phyloP scores from a whole-genome alignment of 2,329 filamentous ascomycete genomes.

The Akanthomyces uredinophilus region DNA sequence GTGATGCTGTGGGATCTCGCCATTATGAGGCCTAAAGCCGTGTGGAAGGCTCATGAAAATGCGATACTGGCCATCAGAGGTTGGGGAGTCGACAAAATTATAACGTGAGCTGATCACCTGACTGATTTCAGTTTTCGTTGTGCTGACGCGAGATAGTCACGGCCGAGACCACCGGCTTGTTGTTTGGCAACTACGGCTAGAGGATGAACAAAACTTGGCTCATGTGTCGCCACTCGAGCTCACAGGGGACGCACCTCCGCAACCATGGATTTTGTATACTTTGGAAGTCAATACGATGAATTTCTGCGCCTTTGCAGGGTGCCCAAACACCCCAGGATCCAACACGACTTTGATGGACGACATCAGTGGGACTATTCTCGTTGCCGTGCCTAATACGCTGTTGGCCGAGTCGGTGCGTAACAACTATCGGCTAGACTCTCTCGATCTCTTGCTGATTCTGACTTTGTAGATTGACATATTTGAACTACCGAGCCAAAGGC shows the following conservation, averaged over 20 bases:
- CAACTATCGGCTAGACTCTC: neutral
- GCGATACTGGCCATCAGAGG: slow-evolving; percentile 69
- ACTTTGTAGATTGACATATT: slow-evolving; percentile 67
- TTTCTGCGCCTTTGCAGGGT: slow-evolving; percentile 79
- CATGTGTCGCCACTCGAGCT: slow-evolving; percentile 66
- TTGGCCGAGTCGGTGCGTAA: slow-evolving; percentile 61
- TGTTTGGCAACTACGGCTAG: slow-evolving; percentile 68
- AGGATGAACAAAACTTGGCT: slow-evolving; percentile 61
- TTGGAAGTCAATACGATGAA: slow-evolving; percentile 90
- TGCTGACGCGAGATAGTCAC: slow-evolving; percentile 48
- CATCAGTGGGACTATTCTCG: slow-evolving; percentile 43
- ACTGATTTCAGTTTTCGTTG: too few species aligned
- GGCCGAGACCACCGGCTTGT: slow-evolving; percentile 82
- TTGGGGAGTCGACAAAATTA: slow-evolving; percentile 68
- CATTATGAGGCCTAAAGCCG: slow-evolving; percentile 72
- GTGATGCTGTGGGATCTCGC: slow-evolving; percentile 80
- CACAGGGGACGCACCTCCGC: slow-evolving; percentile 41
- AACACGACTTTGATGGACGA: slow-evolving; percentile 1
- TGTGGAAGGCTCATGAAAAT: slow-evolving; percentile 80
- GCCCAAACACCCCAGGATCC: slow-evolving; percentile 30
- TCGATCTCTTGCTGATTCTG: neutral
- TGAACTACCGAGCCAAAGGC: slow-evolving; percentile 67
- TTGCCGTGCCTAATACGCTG: slow-evolving; percentile 77
- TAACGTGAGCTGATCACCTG: slow-evolving; percentile 61
- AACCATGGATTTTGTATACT: slow-evolving; percentile 82